Conservation (phyloP, 805 yeast genomes). For the Limtongozyma cylindracea region DNA sequence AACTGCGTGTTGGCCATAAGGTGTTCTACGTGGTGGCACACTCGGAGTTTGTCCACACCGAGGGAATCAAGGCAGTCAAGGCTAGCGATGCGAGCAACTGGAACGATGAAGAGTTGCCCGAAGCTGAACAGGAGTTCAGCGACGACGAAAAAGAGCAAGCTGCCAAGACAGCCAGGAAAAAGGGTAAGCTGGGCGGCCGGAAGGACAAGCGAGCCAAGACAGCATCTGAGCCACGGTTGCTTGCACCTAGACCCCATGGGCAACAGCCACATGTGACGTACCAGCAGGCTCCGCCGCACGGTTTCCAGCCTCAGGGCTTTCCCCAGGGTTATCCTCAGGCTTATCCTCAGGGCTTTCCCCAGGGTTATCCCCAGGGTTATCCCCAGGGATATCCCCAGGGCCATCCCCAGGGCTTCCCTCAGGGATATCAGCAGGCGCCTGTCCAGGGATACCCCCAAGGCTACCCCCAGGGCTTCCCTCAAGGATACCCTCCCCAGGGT, state of each 20-base stretch:
- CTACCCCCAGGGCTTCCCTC: constrained; percentile 3
- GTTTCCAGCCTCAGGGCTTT: no score
- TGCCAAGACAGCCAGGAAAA: constrained; percentile 34
- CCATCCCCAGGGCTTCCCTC: constrained; percentile 4
- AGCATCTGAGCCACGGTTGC: constrained; percentile 2
- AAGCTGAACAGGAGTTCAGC: constrained; percentile 82
- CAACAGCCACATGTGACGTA: no score
- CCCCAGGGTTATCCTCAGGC: constrained; percentile 2
- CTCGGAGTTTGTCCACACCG: constrained; percentile 60
- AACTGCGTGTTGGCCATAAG: constrained; percentile 21
- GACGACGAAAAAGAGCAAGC: constrained; percentile 81
- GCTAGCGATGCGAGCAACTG: constrained; percentile 93
- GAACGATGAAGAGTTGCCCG: constrained; percentile 84
- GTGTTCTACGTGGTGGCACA: constrained; percentile 64
- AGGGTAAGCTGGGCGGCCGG: constrained; percentile 10
- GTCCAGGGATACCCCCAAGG: constrained; percentile 1
- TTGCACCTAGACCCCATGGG: not conserved
- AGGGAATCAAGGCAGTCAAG: constrained; percentile 35
- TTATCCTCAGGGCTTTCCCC: constrained; percentile 5
- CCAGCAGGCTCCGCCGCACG: no score
- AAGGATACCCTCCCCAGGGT: constrained; percentile 1
- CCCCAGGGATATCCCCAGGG: constrained; percentile 1
- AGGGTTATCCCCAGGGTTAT: constrained; percentile 2
- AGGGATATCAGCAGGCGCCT: constrained; percentile 5
- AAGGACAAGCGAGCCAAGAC: constrained; percentile 1